Base-by-base conservation (phyloP, 306 rosid species). In the Alnus rubra region DNA sequence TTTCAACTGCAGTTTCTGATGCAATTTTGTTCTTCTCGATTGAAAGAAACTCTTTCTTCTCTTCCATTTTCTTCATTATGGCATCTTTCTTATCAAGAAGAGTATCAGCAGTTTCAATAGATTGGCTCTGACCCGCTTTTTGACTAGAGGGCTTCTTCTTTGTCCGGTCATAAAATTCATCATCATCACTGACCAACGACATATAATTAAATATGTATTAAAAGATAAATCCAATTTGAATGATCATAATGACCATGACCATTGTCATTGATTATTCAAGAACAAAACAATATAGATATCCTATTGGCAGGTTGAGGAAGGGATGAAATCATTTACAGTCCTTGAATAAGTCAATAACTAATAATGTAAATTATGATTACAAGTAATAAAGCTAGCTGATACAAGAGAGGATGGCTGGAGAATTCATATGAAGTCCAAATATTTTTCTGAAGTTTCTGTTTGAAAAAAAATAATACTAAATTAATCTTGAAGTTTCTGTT, bases 81-180 rank as follows among this genome's bases (percentile, higher is more conserved):
- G 74, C 92, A 78, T 95, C 98, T 88, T 79, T 91, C 87, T 92
- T 95, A 76, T 88, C 97, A 71, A 95, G 94, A 82, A 92, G 98
- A 74, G 97, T 83, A 86, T 91, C 97, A 2, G 94, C 88, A 56
- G 98, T 95, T 90, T 95, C 98, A 83, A 95, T 50, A 42, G 97
- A 87, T 59, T 85, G 92, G 84, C 76, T 85, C 74, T 90, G 92
- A 75, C 87, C 83, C 37, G 74, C 80, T 82, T 87, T 91, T 82
- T 78, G 89, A 83, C 74, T 78, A 8, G 88, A 77, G 73, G 88
- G 73, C 80, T 85, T 92, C 82, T 79, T 91, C 88, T 91, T 88
- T 35, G 97, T 91, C 60, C 98, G 97, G 81, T 95, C 98, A 74
- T 91, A 95, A 84, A 95, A 95, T 60, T 95, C 98, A 86, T 95